Conservation (phyloP, 1,284 basidiomycete genomes). For the Phlebopus sp. region DNA sequence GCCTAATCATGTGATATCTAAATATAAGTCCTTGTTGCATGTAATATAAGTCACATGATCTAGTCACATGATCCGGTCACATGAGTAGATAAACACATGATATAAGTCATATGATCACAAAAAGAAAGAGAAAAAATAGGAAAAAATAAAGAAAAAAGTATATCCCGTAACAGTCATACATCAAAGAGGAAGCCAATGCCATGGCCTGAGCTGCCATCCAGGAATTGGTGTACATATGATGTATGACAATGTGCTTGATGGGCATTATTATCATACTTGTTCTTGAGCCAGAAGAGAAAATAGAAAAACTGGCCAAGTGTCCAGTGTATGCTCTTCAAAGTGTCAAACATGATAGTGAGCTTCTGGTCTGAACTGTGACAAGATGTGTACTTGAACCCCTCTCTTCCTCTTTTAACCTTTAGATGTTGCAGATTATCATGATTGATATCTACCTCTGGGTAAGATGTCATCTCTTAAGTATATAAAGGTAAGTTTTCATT, state of each 20-base stretch:
- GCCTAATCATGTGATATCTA: too few species aligned
- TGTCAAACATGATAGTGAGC: background rate
- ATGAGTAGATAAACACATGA: too few species aligned
- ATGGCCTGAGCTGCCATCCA: background rate
- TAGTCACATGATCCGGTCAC: too few species aligned
- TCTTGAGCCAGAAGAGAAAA: constrained; percentile 1
- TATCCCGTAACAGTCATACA: too few species aligned
- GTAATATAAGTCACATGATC: too few species aligned
- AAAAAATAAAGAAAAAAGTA: too few species aligned
- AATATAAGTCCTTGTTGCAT: too few species aligned
- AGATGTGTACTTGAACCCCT: background rate
- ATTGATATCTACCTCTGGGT: background rate
- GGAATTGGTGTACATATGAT: background rate
- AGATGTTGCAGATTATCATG: background rate
- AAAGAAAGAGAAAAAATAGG: too few species aligned
- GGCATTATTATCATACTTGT: constrained; percentile 1
- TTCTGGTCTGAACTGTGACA: background rate
- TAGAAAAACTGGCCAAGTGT: constrained; percentile 5
- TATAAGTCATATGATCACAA: too few species aligned
- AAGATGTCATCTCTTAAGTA: background rate
- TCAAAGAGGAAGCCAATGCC: background rate
- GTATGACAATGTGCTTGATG: constrained; percentile 1
- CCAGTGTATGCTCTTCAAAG: constrained; percentile 5
- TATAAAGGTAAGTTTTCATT: background rate
- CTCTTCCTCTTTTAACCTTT: background rate